Percentiles rank a stretch among this genome's conserved stretches.
phyloP scores from a whole-genome alignment of 345 rosid genomes.

The Mallotus nudiflorus region DNA sequence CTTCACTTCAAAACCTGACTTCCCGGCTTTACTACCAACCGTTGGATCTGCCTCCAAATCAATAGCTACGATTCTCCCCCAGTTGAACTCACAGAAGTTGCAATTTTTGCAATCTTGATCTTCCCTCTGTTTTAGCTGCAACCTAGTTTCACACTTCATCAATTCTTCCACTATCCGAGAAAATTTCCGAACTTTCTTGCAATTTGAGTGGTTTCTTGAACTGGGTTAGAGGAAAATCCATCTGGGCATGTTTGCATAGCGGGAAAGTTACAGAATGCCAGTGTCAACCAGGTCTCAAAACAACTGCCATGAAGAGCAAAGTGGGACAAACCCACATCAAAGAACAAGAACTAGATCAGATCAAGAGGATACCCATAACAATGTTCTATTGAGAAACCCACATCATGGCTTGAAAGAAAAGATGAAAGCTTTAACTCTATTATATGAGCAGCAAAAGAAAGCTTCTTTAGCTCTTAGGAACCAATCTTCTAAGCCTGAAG shows the following conservation, averaged over 20 bases:
- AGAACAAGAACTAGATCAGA: slow-evolving; percentile 34
- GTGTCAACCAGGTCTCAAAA: slow-evolving; percentile 79
- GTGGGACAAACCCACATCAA: slow-evolving; percentile 27
- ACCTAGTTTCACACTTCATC: not conserved
- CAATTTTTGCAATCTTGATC: slow-evolving; percentile 24
- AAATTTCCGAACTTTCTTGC: slow-evolving; percentile 17
- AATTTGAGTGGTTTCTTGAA: slow-evolving; percentile 17
- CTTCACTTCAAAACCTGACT: slow-evolving; percentile 27
- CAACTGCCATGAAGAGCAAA: slow-evolving; percentile 35
- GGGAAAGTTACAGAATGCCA: slow-evolving; percentile 57
- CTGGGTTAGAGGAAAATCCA: slow-evolving; percentile 26
- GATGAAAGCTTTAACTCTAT: slow-evolving; percentile 79
- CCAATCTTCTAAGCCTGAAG: slow-evolving; percentile 49
- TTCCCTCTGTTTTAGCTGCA: slow-evolving; percentile 16
- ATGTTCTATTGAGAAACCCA: slow-evolving; percentile 56
- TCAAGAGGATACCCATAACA: slow-evolving; percentile 42
- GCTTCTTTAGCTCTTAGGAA: slow-evolving; percentile 54
- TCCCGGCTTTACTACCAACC: slow-evolving; percentile 39
- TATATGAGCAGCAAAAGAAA: slow-evolving; percentile 91
- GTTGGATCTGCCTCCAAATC: slow-evolving; percentile 31
- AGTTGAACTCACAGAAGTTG: slow-evolving; percentile 16
- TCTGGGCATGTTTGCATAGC: slow-evolving; percentile 51
- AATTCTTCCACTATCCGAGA: slow-evolving; percentile 18
- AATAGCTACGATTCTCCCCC: slow-evolving; percentile 27
- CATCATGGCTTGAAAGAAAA: slow-evolving; percentile 94